Evolutionary conservation across 805 yeast species (phyloP).

Genomic region (Candida tallmaniae): DNA sequence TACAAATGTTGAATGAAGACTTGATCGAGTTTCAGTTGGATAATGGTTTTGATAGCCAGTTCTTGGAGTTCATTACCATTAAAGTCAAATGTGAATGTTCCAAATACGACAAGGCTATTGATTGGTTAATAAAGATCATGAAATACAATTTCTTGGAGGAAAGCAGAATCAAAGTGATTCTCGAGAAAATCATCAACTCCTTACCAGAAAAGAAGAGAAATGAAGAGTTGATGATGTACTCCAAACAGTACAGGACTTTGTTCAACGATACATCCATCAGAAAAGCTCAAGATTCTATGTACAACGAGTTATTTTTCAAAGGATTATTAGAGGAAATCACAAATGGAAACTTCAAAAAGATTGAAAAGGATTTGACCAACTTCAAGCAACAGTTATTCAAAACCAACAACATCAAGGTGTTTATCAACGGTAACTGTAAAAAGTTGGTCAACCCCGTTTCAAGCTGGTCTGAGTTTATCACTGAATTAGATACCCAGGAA

Average conservation of each 20-base stretch:
- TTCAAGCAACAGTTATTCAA: conserved; percentile 51
- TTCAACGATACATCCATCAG: conserved; percentile 59
- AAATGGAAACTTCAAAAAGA: conserved; percentile 45
- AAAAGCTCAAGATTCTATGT: conserved; percentile 61
- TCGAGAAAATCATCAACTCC: conserved; percentile 57
- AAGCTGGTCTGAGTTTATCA: conserved; percentile 46
- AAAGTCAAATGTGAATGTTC: conserved; percentile 55
- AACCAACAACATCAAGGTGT: conserved; percentile 56
- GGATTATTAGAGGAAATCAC: conserved; percentile 43
- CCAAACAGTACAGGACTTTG: conserved; percentile 51
- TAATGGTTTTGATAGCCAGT: conserved; percentile 54
- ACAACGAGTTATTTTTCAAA: conserved; percentile 55
- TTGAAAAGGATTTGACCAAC: conserved; percentile 47
- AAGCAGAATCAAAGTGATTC: conserved; percentile 59
- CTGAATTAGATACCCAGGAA: conserved; percentile 13
- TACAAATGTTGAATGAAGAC: conserved; percentile 66
- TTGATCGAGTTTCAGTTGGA: conserved; percentile 56
- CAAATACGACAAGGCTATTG: conserved; percentile 64
- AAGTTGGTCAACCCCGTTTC: conserved; percentile 52
- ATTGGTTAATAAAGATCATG: conserved; percentile 69
- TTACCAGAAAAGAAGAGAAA: conserved; percentile 61
- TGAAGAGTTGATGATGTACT: conserved; percentile 60
- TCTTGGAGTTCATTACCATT: conserved; percentile 63
- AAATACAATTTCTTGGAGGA: conserved; percentile 68
- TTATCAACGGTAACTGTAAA: conserved; percentile 66